Percentiles rank a stretch among this genome's conserved stretches.
Evolutionary conservation across 1,284 basidiomycete genomes (phyloP).

Genomic region (Erythrobasidium hasegawianum): DNA sequence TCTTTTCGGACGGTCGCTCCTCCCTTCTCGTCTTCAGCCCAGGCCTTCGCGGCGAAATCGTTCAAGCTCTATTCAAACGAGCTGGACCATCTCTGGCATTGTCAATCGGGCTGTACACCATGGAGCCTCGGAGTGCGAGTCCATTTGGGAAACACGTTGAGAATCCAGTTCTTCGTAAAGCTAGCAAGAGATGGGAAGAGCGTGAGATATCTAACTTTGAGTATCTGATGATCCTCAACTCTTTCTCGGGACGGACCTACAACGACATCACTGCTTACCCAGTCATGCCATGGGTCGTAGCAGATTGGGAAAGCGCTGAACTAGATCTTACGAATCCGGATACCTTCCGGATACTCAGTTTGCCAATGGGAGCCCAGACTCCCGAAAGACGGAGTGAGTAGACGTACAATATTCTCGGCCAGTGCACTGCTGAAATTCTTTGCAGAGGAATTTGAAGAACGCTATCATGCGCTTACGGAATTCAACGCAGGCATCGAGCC

Average conservation of each 20-base stretch:
- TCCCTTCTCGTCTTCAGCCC: conserved; percentile 46
- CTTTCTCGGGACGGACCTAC: conserved; percentile 47
- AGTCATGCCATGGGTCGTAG: conserved; percentile 70
- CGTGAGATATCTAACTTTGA: conserved; percentile 47
- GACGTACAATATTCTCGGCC: too few species aligned
- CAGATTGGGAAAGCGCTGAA: conserved; percentile 45
- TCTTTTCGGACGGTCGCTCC: conserved; percentile 48
- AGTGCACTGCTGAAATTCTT: too few species aligned
- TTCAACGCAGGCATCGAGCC: conserved; percentile 73
- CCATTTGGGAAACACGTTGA: conserved; percentile 19
- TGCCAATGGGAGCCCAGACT: too few species aligned
- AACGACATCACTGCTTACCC: conserved; percentile 87
- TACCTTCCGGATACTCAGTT: too few species aligned
- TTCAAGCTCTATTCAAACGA: too few species aligned
- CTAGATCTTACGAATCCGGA: background rate
- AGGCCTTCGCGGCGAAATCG: too few species aligned
- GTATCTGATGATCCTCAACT: conserved; percentile 49
- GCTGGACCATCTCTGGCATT: too few species aligned
- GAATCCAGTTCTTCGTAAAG: conserved; percentile 13
- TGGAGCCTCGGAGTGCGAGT: background rate
- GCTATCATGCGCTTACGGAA: conserved; percentile 68
- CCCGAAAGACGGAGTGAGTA: too few species aligned
- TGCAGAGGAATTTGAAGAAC: conserved; percentile 52
- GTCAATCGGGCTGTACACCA: too few species aligned
- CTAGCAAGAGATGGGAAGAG: conserved; percentile 44